Base-by-base conservation (phyloP, 106 monocot species). In the Agapanthus africanus region DNA sequence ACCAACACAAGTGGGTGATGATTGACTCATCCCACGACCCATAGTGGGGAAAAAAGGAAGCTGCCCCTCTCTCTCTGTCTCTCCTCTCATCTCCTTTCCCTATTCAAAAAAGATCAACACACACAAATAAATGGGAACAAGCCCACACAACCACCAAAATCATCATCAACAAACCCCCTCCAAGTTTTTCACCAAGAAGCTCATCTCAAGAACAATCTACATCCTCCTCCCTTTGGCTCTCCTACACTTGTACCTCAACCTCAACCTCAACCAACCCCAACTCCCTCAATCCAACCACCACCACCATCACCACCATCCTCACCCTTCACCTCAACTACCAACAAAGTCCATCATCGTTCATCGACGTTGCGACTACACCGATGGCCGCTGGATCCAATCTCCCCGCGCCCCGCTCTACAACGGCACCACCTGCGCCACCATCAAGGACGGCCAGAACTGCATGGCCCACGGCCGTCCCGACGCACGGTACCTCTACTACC, bases 371-470 rank as follows among this genome's bases (percentile, higher is more conserved):
- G 68, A 90, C 78, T 80, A 78, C 81, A 47, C 72, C 46, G 61
- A 71, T 0, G 90, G 90, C 25, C 38, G 21, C 26, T 87, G 86
- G 90, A 72, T 83, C 47, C 70, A 4, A 0, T 66, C 68, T 37
- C 1, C 35, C 10, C 9, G 28, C 2, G 68, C 16, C 28, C 80
- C 81, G 14, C 70, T 33, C 14, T 90, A 90, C 86, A 90, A 81
- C 71, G 73, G 71, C 66, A 81, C 78, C 30, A 71, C 46, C 47
- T 86, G 90, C 75, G 30, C 47, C 69, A 81, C 62, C 31, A 81
- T 90, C 80, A 86, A 81, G 41, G 40, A 49, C 8, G 76, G 71
- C 54, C 90, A 90, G 76, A 87, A 90, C 57, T 90, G 90, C 83
- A 73, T 81, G 76, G 73, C 73, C 18, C 78, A 86, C 61, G 90